Evolutionary conservation across 2,329 filamentous ascomycete genomes (phyloP), one percentile per base, ranked within the genome.

Genomic region (Pseudocercospora eumusae): DNA sequence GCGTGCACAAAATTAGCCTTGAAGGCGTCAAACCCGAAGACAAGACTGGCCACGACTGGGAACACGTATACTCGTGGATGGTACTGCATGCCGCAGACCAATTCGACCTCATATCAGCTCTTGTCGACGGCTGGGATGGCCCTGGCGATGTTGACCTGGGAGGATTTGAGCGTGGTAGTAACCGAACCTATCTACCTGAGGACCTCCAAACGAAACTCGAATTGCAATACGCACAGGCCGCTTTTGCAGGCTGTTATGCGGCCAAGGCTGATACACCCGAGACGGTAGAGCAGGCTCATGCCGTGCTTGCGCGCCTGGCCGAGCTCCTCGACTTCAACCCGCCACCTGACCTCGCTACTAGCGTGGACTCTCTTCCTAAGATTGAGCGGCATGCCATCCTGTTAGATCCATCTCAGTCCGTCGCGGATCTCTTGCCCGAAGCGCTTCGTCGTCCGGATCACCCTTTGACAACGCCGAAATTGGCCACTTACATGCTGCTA

Each of bases 121-220:
- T 84, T 7, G 78, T 92, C 33, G 83, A 87, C 63, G 84, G 89
- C 66, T 93, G 90, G 90, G 85, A 88, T 68, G 90, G 90, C 0
- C 88, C 89, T 0, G 79, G 79, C 6, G 90, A 93, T 70, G 81
- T 88, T 52, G 88, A 92, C 66, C 73, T 91, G 4, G 88, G 87
- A 3, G 84, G 83, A 11, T 69, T 66, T 23, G 65, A 69, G 44
- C 84, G 82, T 66, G 81, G 82, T 44, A 76, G 74, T 7, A 79
- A 79, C 2, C 15, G 9, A 54, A 75, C 81, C 53, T 85, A 85
- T 77, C 73, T 91, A 54, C 82, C 83, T 53, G 86, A 90, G 53
- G 79, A 84, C 2, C 80, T 85, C 50, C 83, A 86, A 66, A 78
- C 80, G 33, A 82, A 85, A 64, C 78, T 92, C 4, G 83, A 88